Evolutionary conservation across 352 stramenopile species (phyloP), one percentile per base, ranked within the genome.

Genomic region (Paralagenidium karlingii): DNA sequence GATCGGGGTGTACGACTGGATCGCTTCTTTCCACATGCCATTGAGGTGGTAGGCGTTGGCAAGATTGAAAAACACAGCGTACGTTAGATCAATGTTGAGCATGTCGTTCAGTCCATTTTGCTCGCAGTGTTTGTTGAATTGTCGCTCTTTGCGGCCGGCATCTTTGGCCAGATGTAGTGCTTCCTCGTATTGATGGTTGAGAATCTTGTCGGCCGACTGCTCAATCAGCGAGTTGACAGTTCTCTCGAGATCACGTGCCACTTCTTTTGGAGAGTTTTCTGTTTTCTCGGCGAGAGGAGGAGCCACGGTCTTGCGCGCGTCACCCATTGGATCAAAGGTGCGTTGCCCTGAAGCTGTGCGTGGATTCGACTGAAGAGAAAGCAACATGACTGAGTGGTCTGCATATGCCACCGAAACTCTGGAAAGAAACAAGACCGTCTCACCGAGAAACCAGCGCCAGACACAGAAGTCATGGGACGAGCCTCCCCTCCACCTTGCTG

Each of bases 21-120:
- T 78, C 0, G 94, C 93, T 42, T 98, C 87, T 49, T 95, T 90
- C 60, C 81, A 90, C 45, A 97, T 83, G 11, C 82, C 82, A 56
- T 97, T 97, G 20, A 87, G 44, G 55, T 97, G 80, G 55, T 97
- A 98, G 5, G 80, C 76, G 42, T 91, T 82, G 5, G 93, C 93
- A 12, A 98, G 55, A 41, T 95, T 97, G 53, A 98, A 97, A 50
- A 86, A 94, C 21, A 97, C 83, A 6, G 89, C 75, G 56, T 95
- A 97, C 11, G 81, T 97, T 19, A 98, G 60, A 40, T 97, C 91
- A 32, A 96, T 67, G 50, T 97, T 97, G 29, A 95, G 68, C 55
- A 95, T 44, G 45, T 96, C 82, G 1, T 60, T 69, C 24, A 97
- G 66, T 10, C 67, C 73, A 43, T 96, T 65, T 10, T 59, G 52